Evolutionary conservation across 2,329 filamentous ascomycete genomes (phyloP).

Genomic region (Parastagonospora nodorum): DNA sequence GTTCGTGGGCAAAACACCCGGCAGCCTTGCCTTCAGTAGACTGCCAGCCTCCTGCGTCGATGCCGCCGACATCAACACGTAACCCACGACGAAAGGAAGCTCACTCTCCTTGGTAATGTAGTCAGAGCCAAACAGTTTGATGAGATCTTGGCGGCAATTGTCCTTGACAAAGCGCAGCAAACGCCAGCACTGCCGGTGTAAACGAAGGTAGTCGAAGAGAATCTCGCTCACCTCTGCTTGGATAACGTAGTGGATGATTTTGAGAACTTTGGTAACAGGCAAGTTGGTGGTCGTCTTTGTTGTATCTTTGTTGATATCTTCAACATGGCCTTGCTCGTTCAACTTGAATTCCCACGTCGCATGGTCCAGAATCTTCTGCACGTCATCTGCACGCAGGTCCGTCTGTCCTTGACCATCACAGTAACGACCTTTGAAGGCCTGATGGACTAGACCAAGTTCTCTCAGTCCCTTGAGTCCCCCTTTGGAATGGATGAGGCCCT

Average conservation of each 20-base stretch:
- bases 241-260: slow-evolving; percentile 39
- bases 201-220: slow-evolving; percentile 47
- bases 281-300: slow-evolving; percentile 7
- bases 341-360: slow-evolving; percentile 27
- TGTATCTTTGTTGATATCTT: slow-evolving; percentile 4
- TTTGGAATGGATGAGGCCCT: slow-evolving; percentile 23
- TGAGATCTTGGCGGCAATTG: slow-evolving; percentile 37
- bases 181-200: slow-evolving; percentile 51
- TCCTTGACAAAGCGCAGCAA: slow-evolving; percentile 44
- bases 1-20: slow-evolving; percentile 7
- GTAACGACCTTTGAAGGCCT: slow-evolving; percentile 48
- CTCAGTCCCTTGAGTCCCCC: slow-evolving; percentile 39
- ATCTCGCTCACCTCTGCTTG: slow-evolving; percentile 47
- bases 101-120: slow-evolving; percentile 50
- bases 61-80: slow-evolving; percentile 44
- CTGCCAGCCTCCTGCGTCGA: slow-evolving; percentile 8
- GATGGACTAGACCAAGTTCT: slow-evolving; percentile 36
- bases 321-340: slow-evolving; percentile 9
- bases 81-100: slow-evolving; percentile 50
- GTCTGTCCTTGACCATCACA: slow-evolving; percentile 21
- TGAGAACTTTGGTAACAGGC: slow-evolving; percentile 6
- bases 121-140: slow-evolving; percentile 36
- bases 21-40: slow-evolving; percentile 8
- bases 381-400: slow-evolving; percentile 42
- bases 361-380: slow-evolving; percentile 45